Evolutionary conservation across 73 alveolate species (phyloP).

Genomic region (Blepharisma stoltei): DNA sequence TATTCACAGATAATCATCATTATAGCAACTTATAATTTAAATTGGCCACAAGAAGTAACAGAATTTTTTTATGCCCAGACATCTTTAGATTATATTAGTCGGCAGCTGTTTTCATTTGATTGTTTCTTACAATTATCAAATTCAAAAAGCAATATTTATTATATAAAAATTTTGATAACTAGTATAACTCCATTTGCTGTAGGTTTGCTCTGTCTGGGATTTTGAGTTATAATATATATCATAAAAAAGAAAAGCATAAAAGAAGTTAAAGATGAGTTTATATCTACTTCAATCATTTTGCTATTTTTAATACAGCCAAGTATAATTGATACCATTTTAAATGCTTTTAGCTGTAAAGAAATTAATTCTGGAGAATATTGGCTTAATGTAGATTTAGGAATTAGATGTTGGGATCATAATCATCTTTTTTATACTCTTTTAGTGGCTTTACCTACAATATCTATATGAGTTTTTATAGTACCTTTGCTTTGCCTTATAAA

Average conservation of each 20-base stretch:
- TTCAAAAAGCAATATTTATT: slow-evolving; percentile 29
- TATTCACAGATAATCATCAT: background rate
- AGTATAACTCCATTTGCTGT: slow-evolving; percentile 38
- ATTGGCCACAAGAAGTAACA: slow-evolving; percentile 27
- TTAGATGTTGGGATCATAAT: background rate
- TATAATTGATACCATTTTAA: slow-evolving; percentile 33
- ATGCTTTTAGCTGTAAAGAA: slow-evolving; percentile 40
- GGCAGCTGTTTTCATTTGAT: slow-evolving; percentile 43
- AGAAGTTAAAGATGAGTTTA: slow-evolving; percentile 21
- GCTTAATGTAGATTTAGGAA: slow-evolving; percentile 14
- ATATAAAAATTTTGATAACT: slow-evolving; percentile 28
- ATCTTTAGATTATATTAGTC: slow-evolving; percentile 23
- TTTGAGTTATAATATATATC: slow-evolving; percentile 29
- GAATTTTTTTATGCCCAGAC: slow-evolving; percentile 21
- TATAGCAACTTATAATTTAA: background rate
- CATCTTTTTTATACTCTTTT: background rate
- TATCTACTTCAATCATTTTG: slow-evolving; percentile 38
- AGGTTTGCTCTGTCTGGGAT: background rate
- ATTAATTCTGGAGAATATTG: slow-evolving; percentile 30
- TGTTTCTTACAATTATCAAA: slow-evolving; percentile 37
- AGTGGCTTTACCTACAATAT: background rate
- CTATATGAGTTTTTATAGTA: background rate
- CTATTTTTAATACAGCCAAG: slow-evolving; percentile 44
- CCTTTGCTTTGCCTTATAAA: background rate
- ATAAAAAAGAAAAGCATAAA: background rate